phyloP scores from a whole-genome alignment of 177 flowering plant genomes.

The Telopea speciosissima region DNA sequence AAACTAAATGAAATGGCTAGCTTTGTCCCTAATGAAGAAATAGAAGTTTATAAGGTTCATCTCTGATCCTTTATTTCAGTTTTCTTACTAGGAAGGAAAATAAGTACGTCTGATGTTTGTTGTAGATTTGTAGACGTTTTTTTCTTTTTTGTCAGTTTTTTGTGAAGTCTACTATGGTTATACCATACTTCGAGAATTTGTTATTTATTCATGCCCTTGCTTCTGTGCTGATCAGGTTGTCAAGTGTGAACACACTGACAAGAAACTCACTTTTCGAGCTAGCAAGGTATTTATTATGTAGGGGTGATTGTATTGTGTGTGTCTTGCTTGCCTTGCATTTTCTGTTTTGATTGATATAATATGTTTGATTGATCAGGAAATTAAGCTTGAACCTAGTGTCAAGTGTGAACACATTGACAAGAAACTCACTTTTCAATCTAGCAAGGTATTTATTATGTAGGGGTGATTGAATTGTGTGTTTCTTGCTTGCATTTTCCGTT shows the following conservation, averaged over 20 bases:
- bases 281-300: conserved; percentile 46
- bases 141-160: too few relatives aligned
- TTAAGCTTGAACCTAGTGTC: too few relatives aligned
- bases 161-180: too few relatives aligned
- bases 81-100: not conserved
- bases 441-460: conserved; percentile 42
- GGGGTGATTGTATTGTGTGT: not conserved
- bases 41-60: conserved; percentile 67
- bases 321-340: not conserved
- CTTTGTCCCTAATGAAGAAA: conserved; percentile 55
- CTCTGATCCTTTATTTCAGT: not conserved
- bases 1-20: conserved; percentile 72
- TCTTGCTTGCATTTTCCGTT: not conserved
- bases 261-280: conserved; percentile 45
- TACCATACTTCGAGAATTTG: too few relatives aligned
- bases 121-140: too few relatives aligned
- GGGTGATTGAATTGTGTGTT: not conserved
- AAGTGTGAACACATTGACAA: too few relatives aligned
- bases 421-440: too few relatives aligned
- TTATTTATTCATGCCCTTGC: too few relatives aligned
- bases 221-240: conserved; percentile 44
- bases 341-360: too few relatives aligned
- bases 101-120: too few relatives aligned
- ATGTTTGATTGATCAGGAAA: too few relatives aligned
- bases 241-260: conserved; percentile 76